Conservation (phyloP, 306 rosid genomes). For the Senna siamea region DNA sequence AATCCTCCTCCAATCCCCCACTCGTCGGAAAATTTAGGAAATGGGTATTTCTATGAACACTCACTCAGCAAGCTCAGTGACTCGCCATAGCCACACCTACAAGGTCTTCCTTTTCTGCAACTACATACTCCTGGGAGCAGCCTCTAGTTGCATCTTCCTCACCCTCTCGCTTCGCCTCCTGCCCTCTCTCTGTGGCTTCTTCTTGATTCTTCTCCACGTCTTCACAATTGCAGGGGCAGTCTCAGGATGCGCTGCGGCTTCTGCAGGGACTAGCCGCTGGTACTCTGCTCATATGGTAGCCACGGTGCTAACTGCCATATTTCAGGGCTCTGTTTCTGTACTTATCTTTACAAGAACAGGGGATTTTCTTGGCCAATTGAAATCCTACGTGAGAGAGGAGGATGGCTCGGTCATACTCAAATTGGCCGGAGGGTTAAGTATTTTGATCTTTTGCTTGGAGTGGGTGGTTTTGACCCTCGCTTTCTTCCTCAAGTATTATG, state of each 20-base stretch:
- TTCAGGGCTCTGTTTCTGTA: constrained; percentile 80
- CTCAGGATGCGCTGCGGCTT: constrained; percentile 73
- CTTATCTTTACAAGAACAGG: constrained; percentile 66
- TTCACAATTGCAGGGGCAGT: constrained; percentile 75
- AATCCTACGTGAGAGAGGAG: constrained; percentile 83
- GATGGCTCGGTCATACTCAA: constrained; percentile 76
- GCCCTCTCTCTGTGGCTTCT: constrained; percentile 82
- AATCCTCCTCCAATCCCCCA: too few relatives aligned
- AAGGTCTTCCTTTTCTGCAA: constrained; percentile 82
- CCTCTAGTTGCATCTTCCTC: constrained; percentile 94
- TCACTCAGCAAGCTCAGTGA: constrained; percentile 16
- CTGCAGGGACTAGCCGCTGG: constrained; percentile 60
- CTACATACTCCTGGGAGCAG: constrained; percentile 87
- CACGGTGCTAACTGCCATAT: constrained; percentile 76
- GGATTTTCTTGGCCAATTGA: constrained; percentile 64
- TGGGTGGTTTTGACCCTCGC: constrained; percentile 88
- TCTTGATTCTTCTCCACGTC: constrained; percentile 80
- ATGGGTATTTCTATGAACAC: constrained; percentile 53
- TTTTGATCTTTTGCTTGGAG: constrained; percentile 78
- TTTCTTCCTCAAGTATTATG: constrained; percentile 76
- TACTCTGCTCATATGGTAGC: constrained; percentile 84
- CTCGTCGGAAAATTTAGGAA: background rate
- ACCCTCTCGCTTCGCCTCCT: constrained; percentile 84
- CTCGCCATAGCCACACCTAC: constrained; percentile 66
- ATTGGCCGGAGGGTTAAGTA: constrained; percentile 74